Evolutionary conservation across 1,284 basidiomycete species (phyloP), one percentile per base, ranked within the genome.

Genomic region (Tilletia setariae): DNA sequence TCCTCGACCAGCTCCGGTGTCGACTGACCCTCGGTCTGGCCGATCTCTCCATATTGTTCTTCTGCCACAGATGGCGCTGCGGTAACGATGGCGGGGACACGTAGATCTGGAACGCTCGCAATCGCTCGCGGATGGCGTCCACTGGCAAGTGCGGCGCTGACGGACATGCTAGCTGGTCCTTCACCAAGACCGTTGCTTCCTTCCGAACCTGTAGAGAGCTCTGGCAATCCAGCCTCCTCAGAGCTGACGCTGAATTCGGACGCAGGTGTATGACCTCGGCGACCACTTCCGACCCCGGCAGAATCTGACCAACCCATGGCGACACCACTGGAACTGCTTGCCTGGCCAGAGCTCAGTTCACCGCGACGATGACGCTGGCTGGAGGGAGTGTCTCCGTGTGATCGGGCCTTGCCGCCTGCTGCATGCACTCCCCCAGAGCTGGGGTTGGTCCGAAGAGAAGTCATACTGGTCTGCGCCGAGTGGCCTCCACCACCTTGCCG

Each of bases 401-500:
- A 61, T 11, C 56, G 56, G 15, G 56, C 30, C 32, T 61, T 61
- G 56, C 28, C 32, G 56, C 56, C 15, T 16, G 13, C 7, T 6
- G 13, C 28, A 19, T 61, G 56, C 15, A n/a, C 56, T 35, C 28
- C 56, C 4, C 30, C 56, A 9, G 28, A 11, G 56, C 56, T 61
- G 3, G 56, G 56, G 56, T 32, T n/a, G 2, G 56, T 61, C 7
- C 56, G 56, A 32, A 61, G 28, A 8, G 56, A 61, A 1, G 56
- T 61, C 30, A 61, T 40, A 61, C 56, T 61, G 2, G 56, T 61
- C 56, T 61, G 56, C n/a, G 56, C 56, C 2, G 56, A 61, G n/a
- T 61, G 56, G 21, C 30, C 28, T 25, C 56, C 56, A 6, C 11
- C 56, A 2, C 7, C 28, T 16, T 25, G 35, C 9, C 56, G 56